Base-by-base conservation (phyloP, 2,329 filamentous ascomycete species). In the Pseudogymnoascus sp. region DNA sequence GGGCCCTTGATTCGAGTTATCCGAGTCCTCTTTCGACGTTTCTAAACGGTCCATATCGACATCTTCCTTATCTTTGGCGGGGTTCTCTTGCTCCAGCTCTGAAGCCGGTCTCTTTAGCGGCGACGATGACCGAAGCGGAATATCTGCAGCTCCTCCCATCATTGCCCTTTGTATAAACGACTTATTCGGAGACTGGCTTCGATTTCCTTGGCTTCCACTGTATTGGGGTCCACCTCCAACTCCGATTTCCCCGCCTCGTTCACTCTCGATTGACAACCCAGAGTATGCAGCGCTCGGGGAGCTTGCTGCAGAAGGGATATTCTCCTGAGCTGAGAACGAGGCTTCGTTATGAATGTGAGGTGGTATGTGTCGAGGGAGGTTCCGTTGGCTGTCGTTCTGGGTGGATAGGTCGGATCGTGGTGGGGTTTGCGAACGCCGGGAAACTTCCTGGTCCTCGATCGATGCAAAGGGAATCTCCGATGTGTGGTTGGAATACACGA, bases 31-130 rank as follows among this genome's bases (percentile, higher is more conserved):
- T 23, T 38, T 61, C 35, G 59, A 26, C 10, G 21, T 42, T 40
- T 61, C 59, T 26, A 70, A 68, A 38, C 64, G 61, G 15, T 71
- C 68, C 72, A 74, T 74, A 40, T 73, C 71, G 17, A 73, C 69
- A 70, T 75, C 71, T 57, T 74, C 70, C 31, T 69, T 68, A 61
- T 69, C 68, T 36, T 64, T 69, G 23, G 69, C 63, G 11, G 59
- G 64, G 21, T 72, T 71, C 13, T 64, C 62, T 13, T 65, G 65
- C 53, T 74, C 73, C 28, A 74, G 60, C 57, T 73, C 71, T 15
- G 72, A 86, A 36, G 85, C 85, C 67, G 82, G 80, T 71, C 85
- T 80, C 75, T 88, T 88, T 64, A 87, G 74, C 7, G 85, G 85
- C 19, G 85, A 88, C 28, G 85, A 87, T 19, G 85, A 85, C 69